A percentile compares a stretch with the other conserved stretches of the same genome.
These are phyloP conservation scores for Blepharisma japonicum DNA, from an alignment of 73 alveolate species.

Conservation along the genomic window DNA sequence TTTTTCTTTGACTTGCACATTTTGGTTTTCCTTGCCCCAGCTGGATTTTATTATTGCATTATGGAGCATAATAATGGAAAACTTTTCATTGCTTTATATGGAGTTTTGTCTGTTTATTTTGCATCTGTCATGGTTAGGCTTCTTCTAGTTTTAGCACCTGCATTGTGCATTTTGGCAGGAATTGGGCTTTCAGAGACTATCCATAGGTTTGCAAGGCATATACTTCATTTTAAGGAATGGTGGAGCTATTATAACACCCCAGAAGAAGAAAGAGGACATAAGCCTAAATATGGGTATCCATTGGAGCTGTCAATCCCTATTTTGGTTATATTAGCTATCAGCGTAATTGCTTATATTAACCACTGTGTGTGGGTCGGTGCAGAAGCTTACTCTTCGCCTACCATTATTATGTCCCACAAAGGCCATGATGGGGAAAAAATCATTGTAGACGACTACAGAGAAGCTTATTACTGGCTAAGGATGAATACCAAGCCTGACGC, in stretches of 20 bases:
- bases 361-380: constrained; percentile 92
- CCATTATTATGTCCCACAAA: constrained; percentile 43
- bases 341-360: constrained; percentile 58
- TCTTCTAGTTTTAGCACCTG: constrained; percentile 68
- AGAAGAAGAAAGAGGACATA: background rate
- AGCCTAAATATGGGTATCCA: constrained; percentile 15
- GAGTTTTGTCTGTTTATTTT: constrained; percentile 54
- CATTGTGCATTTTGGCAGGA: constrained; percentile 58
- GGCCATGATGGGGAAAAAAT: constrained; percentile 48
- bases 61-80: constrained; percentile 74
- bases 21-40: constrained; percentile 75
- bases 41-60: constrained; percentile 81
- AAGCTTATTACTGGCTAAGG: constrained; percentile 94
- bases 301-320: background rate
- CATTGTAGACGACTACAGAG: constrained; percentile 91
- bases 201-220: constrained; percentile 16
- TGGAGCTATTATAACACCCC: background rate
- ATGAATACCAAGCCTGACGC: constrained; percentile 83
- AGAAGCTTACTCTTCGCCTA: constrained; percentile 82
- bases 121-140: constrained; percentile 71
- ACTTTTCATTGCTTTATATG: constrained; percentile 50
- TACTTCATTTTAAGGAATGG: background rate
- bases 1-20: constrained; percentile 85
- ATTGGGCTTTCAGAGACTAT: constrained; percentile 43
- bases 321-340: background rate